phyloP scores from a whole-genome alignment of 2,329 filamentous ascomycete species.

The Phaeosphaeriaceae sp. region DNA sequence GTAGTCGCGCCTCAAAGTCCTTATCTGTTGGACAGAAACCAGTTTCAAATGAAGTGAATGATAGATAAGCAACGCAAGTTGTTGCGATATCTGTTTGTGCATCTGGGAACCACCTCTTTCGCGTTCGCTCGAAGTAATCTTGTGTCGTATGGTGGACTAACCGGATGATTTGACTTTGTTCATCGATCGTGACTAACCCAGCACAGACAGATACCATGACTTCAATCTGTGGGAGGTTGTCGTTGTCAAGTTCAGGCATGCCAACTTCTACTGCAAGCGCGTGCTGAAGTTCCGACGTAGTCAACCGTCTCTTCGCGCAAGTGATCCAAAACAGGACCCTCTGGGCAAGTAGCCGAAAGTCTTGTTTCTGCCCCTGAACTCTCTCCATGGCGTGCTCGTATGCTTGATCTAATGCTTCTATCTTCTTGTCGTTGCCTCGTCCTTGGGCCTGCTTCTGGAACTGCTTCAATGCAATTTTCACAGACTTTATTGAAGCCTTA shows the following conservation, averaged over 20 bases:
- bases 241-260: slow-evolving; percentile 7
- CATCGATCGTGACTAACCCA: slow-evolving; percentile 23
- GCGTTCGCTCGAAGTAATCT: slow-evolving; percentile 32
- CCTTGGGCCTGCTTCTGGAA: too few relatives aligned
- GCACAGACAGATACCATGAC: slow-evolving; percentile 29
- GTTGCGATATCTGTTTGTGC: slow-evolving; percentile 24
- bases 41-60: slow-evolving; percentile 27
- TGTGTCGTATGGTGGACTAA: slow-evolving; percentile 37
- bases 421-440: too few relatives aligned
- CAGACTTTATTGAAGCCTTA: slow-evolving; percentile 7
- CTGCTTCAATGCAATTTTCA: slow-evolving; percentile 7
- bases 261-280: slow-evolving; percentile 17
- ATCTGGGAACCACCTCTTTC: slow-evolving; percentile 32
- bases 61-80: slow-evolving; percentile 38
- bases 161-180: slow-evolving; percentile 30
- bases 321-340: slow-evolving; percentile 20
- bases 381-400: slow-evolving; percentile 27
- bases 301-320: slow-evolving; percentile 18
- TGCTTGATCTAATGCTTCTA: slow-evolving; percentile 8
- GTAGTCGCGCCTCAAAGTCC: slow-evolving; percentile 25
- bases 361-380: slow-evolving; percentile 48
- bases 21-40: slow-evolving; percentile 14
- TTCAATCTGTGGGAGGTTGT: slow-evolving; percentile 12
- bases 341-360: slow-evolving; percentile 45
- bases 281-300: slow-evolving; percentile 16